Conservation (phyloP, 202 grass and related monocot genomes). For the Zoysia matrella region DNA sequence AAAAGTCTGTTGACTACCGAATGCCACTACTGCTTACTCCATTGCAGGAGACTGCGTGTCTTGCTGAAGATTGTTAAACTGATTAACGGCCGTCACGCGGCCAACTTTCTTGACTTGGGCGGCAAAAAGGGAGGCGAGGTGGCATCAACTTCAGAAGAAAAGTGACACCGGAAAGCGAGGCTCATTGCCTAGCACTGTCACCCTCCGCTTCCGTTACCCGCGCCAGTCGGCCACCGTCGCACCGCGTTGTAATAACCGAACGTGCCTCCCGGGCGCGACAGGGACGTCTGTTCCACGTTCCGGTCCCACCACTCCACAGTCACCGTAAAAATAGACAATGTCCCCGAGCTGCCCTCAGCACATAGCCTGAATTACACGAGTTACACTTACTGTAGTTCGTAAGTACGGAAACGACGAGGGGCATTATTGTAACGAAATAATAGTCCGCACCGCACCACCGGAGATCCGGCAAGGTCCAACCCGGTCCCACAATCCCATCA, state of each 20-base stretch:
- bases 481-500: not conserved
- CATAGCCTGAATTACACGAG: too few species aligned
- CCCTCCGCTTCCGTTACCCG: not conserved
- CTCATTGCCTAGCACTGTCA: too few species aligned
- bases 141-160: not conserved
- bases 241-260: too few species aligned
- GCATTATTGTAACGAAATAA: fast-evolving
- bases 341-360: not conserved
- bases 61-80: not conserved
- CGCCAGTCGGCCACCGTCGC: too few species aligned
- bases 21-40: not conserved
- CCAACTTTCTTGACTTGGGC: slow-evolving; percentile 25
- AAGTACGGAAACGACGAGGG: not conserved
- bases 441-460: not conserved
- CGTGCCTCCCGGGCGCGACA: not conserved
- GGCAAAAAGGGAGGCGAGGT: not conserved
- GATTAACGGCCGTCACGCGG: not conserved
- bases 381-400: too few species aligned
- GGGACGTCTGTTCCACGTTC: slow-evolving; percentile 45
- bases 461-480: slow-evolving; percentile 19
- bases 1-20: too few species aligned
- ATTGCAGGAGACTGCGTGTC: not conserved
- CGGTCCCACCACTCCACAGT: not conserved
- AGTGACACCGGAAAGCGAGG: not conserved
- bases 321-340: too few species aligned